phyloP scores from a whole-genome alignment of 805 yeast genomes.

The Wickerhamiella sorbophila region DNA sequence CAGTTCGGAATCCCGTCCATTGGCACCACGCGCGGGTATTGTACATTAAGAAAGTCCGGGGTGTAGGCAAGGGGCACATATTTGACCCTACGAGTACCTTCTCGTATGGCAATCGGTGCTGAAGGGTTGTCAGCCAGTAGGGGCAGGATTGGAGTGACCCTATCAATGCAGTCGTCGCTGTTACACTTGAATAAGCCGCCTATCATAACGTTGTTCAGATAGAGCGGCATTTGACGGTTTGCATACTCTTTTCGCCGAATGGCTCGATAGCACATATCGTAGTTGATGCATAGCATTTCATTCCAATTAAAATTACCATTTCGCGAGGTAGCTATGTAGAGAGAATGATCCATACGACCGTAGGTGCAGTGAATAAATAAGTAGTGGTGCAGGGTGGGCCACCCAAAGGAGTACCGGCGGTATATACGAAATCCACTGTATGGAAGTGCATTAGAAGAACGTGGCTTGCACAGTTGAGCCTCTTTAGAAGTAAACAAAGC shows the following conservation, averaged over 20 bases:
- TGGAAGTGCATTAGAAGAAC: conserved; percentile 15
- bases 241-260: conserved; percentile 46
- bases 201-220: conserved; percentile 42
- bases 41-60: conserved; percentile 30
- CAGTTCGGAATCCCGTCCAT: conserved; percentile 23
- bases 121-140: conserved; percentile 42
- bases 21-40: conserved; percentile 10
- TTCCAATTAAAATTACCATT: conserved; percentile 13
- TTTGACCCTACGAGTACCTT: conserved; percentile 24
- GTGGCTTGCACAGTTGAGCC: conserved; percentile 12
- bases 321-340: conserved; percentile 11
- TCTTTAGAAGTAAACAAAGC: not conserved
- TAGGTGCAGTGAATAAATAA: conserved; percentile 37
- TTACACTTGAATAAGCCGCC: conserved; percentile 48
- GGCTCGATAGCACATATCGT: conserved; percentile 37
- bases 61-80: conserved; percentile 47
- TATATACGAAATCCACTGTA: conserved; percentile 46
- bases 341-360: conserved; percentile 26
- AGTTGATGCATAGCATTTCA: conserved; percentile 6
- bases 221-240: conserved; percentile 31
- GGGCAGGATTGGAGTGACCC: conserved; percentile 36
- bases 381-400: conserved; percentile 32
- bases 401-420: conserved; percentile 33
- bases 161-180: conserved; percentile 10
- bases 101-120: conserved; percentile 30